These are phyloP conservation scores for Dryas octopetala DNA, from an alignment of 306 rosid species.

Conservation along the genomic window DNA sequence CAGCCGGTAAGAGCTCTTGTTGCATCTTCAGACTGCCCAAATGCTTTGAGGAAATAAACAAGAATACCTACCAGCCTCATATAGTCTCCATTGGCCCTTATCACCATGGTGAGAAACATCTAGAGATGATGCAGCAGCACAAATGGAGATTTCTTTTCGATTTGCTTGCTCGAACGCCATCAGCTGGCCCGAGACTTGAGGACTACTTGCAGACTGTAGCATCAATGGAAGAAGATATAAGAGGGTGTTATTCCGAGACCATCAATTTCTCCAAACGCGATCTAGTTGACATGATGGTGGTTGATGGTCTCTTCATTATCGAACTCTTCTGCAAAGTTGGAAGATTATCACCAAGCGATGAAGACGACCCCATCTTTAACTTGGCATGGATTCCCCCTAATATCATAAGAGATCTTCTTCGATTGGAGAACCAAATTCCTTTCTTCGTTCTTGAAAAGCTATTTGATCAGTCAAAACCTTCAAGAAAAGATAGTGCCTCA, in stretches of 20 bases:
- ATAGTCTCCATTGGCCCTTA: conserved; percentile 66
- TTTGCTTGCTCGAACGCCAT: conserved; percentile 27
- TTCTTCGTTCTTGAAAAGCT: conserved; percentile 43
- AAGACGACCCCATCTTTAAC: conserved; percentile 41
- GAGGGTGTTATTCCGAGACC: conserved; percentile 51
- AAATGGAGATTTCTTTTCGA: conserved; percentile 48
- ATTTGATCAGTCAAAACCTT: conserved; percentile 21
- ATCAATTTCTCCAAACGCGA: conserved; percentile 24
- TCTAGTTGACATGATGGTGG: conserved; percentile 48
- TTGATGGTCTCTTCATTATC: conserved; percentile 62
- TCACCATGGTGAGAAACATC: conserved; percentile 32
- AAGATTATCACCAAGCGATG: conserved; percentile 19
- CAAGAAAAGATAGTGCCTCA: neutral
- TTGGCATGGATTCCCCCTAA: conserved; percentile 42
- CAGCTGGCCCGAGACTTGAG: conserved; percentile 5
- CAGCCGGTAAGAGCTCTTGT: conserved; percentile 41
- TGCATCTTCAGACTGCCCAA: conserved; percentile 49
- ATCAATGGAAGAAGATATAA: conserved; percentile 30
- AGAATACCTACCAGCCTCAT: conserved; percentile 47
- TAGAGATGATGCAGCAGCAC: conserved; percentile 57
- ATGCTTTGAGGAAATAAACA: conserved; percentile 34
- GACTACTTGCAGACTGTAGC: conserved; percentile 16
- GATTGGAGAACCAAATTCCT: conserved; percentile 71
- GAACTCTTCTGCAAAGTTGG: conserved; percentile 46
- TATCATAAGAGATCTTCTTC: conserved; percentile 45